Evolutionary conservation across 352 stramenopile species (phyloP).

Genomic region (Phytopythium montanum): DNA sequence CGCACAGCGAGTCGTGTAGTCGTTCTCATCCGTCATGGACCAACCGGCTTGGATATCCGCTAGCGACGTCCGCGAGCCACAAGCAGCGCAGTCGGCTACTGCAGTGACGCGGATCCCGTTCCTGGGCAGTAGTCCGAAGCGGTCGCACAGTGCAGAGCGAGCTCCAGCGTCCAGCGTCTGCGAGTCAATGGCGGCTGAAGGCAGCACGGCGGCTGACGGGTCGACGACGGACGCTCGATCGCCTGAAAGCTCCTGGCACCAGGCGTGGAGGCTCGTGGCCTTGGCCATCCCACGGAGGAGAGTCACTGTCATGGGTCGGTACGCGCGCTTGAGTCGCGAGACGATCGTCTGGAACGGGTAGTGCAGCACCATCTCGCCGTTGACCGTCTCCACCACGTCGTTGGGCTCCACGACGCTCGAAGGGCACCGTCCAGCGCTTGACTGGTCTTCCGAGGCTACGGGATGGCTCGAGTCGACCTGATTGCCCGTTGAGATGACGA

Average conservation of each 20-base stretch:
- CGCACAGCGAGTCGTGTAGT: slow-evolving; percentile 37
- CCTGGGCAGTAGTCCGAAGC: slow-evolving; percentile 35
- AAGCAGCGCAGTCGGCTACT: slow-evolving; percentile 33
- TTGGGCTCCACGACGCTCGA: slow-evolving; percentile 6
- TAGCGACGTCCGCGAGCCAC: slow-evolving; percentile 24
- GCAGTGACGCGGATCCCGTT: slow-evolving; percentile 34
- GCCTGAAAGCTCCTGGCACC: slow-evolving; percentile 4
- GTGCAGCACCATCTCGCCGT: slow-evolving; percentile 37
- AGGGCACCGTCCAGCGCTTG: neutral
- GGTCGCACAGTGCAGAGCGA: slow-evolving; percentile 36
- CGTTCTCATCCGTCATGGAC: slow-evolving; percentile 25
- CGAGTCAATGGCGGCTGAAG: neutral
- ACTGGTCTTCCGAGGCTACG: neutral
- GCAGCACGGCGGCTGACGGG: neutral
- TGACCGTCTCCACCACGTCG: slow-evolving; percentile 46
- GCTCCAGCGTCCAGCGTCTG: neutral
- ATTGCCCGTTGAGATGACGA: slow-evolving; percentile 21
- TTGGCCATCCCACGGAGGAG: slow-evolving; percentile 36
- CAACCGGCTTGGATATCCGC: slow-evolving; percentile 32
- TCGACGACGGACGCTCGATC: neutral
- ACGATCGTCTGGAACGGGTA: slow-evolving; percentile 28
- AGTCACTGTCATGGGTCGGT: slow-evolving; percentile 41
- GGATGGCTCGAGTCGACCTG: neutral
- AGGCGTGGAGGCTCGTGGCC: slow-evolving; percentile 13
- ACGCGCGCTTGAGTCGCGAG: slow-evolving; percentile 29